Base-by-base conservation (phyloP, 2,329 filamentous ascomycete species). In the Juglanconis sp. region DNA sequence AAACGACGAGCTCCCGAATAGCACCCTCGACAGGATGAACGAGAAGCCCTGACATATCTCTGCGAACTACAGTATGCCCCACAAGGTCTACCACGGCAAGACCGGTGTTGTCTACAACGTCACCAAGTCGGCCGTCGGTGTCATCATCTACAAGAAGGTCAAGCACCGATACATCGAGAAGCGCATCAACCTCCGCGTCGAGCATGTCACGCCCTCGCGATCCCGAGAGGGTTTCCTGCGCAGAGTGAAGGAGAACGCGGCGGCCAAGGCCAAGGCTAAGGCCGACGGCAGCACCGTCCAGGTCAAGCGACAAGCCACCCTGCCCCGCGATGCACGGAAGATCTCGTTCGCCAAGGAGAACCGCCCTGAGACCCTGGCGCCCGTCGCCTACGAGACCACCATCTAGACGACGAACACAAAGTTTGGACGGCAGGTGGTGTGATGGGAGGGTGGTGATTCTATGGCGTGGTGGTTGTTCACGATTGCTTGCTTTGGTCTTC, bases 71-170 rank as follows among this genome's bases (percentile, higher is more conserved):
- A 92, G 92, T 85, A 95, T 96, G 92, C 93, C 94, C 74, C 92
- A 93, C 89, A 97, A 97, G 87, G 90, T 96, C 83, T 97, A 96
- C 89, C 93, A 98, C 87, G 95, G 94, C 76, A 98, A 98, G 91
- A 96, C 93, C 67, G 92, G 92, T 77, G 91, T 96, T 74, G 83
- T 96, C 82, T 96, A 96, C 91, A 99, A 99, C 86, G 95, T 99
- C 74, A 95, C 94, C 82, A 96, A 97, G 88, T 90, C 87, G 73
- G 91, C 95, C 69, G 92, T 99, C 77, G 95, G 95, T 75, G 90
- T 99, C 80, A 97, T 99, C 83, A 91, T 99, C 83, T 94, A 96
- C 90, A 97, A 96, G 88, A 92, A 96, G 81, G 95, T 99, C 79
- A 92, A 93, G 83, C 95, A 98, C 89, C 91, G 94, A 76, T 99